Percentiles rank a stretch among this genome's conserved stretches.
phyloP scores from a whole-genome alignment of 495 filamentous ascomycete genomes.

The Pseudotulostoma volvatum region DNA sequence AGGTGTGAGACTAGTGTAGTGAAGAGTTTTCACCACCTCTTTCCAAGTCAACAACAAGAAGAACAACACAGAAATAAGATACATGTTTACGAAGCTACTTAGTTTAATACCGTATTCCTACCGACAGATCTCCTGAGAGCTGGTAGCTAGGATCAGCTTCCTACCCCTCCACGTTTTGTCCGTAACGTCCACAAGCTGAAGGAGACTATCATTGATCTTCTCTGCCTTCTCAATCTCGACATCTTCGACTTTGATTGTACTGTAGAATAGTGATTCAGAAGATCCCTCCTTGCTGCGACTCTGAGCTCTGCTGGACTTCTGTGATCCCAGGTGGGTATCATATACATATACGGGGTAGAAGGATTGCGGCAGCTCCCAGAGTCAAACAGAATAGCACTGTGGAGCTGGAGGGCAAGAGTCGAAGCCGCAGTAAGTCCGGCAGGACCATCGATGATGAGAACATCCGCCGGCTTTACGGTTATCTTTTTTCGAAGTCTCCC shows the following conservation, averaged over 20 bases:
- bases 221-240: constrained; percentile 8
- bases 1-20: no score
- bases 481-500: no score
- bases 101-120: no score
- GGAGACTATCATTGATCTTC: constrained; percentile 10
- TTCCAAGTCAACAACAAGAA: no score
- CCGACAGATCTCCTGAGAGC: constrained; percentile 21
- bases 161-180: constrained; percentile 20
- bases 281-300: constrained; percentile 15
- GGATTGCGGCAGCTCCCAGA: constrained; percentile 31
- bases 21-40: no score
- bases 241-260: constrained; percentile 13
- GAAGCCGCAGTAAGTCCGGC: constrained; percentile 30
- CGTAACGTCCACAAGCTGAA: constrained; percentile 17
- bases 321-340: constrained; percentile 30
- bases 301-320: constrained; percentile 19
- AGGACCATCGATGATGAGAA: constrained; percentile 34
- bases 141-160: constrained; percentile 32
- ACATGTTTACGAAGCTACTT: no score
- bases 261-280: constrained; percentile 24
- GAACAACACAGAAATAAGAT: no score
- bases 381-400: constrained; percentile 30
- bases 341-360: constrained; percentile 29
- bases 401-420: constrained; percentile 25
- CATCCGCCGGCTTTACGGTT: constrained; percentile 14